Evolutionary conservation across 2,329 filamentous ascomycete genomes (phyloP), one percentile per base, ranked within the genome.

Genomic region (Ophiostoma australiae): DNA sequence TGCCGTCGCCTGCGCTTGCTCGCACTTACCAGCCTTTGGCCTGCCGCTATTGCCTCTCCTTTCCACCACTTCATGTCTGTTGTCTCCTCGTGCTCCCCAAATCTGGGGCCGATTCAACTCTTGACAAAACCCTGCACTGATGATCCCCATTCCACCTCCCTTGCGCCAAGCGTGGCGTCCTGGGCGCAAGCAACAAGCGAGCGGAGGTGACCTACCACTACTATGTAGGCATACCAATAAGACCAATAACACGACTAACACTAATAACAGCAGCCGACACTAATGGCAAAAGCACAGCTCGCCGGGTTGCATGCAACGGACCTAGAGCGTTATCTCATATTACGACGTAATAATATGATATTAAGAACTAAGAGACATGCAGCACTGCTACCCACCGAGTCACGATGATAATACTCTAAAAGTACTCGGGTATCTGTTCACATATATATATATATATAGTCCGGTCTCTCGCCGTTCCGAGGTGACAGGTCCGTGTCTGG

Each of bases 151-250:
- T 39, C 63, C 31, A 33, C 27, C 58, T n/a, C 61, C 61, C 61
- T 37, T 65, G 61, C 61, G 61, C 61, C 61, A 65, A 39, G 63
- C 63, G 20, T 66, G 63, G 63, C 33, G 52, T 58, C 23, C 52
- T 58, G 52, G 52, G 52, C 48, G 48, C 52, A 58, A 58, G 13
- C 52, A 58, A 58, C 63, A 66, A 35, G 33, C 58, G 58, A 63
- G 58, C 58, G 23, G 27, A 65, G 11, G 52, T 10, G 23, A 58
- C 15, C 52, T 20, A 52, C 48, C 48, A 20, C 48, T 52, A n/a
- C n/a, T n/a, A n/a, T n/a, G n/a, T n/a, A 41, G 39, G 13, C 39
- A 41, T 41, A 41, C 39, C 39, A 15, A 41, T 48, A 48, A 48
- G 15, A 48, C 20, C 17, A 48, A 2, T 48, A n/a, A 31, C n/a